These are phyloP conservation scores for Fallopia convolvulus DNA, from an alignment of 148 eudicot species.

Conservation along the genomic window DNA sequence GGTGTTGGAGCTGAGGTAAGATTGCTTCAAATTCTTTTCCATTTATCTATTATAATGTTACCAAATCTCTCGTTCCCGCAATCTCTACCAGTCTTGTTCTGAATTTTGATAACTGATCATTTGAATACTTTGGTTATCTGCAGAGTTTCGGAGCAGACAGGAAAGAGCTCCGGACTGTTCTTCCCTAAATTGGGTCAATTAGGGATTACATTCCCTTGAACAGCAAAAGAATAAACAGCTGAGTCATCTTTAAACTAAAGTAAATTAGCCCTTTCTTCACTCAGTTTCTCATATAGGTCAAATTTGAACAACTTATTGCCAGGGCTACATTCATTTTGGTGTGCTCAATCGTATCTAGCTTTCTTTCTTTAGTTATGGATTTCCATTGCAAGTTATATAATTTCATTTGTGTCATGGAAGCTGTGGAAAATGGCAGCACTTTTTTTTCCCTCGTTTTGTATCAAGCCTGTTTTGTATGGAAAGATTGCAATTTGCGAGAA, in stretches of 20 bases:
- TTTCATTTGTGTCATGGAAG: neutral
- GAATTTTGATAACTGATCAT: neutral
- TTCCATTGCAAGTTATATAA: neutral
- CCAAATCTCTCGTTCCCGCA: too few species aligned
- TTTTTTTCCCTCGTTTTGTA: neutral
- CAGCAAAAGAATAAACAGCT: neutral
- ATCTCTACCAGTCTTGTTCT: neutral
- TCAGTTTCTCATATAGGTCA: neutral
- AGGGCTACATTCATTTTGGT: conserved; percentile 8
- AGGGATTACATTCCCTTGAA: neutral
- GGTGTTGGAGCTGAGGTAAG: conserved; percentile 84
- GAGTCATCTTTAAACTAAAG: neutral
- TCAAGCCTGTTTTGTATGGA: neutral
- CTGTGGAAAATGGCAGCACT: conserved; percentile 5
- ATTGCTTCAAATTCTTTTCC: neutral
- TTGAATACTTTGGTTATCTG: conserved; percentile 4
- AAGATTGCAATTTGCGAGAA: neutral
- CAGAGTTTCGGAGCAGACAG: conserved; percentile 93
- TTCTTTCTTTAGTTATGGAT: neutral
- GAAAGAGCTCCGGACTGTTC: conserved; percentile 61
- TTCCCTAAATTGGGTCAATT: conserved; percentile 46
- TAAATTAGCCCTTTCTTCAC: neutral
- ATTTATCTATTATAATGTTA: too few species aligned
- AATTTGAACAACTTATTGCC: neutral
- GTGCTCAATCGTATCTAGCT: neutral